A percentile compares a stretch with the other conserved stretches of the same genome.
These are phyloP conservation scores for Mycena maculata DNA, from an alignment of 768 basidiomycete species.

Conservation along the genomic window DNA sequence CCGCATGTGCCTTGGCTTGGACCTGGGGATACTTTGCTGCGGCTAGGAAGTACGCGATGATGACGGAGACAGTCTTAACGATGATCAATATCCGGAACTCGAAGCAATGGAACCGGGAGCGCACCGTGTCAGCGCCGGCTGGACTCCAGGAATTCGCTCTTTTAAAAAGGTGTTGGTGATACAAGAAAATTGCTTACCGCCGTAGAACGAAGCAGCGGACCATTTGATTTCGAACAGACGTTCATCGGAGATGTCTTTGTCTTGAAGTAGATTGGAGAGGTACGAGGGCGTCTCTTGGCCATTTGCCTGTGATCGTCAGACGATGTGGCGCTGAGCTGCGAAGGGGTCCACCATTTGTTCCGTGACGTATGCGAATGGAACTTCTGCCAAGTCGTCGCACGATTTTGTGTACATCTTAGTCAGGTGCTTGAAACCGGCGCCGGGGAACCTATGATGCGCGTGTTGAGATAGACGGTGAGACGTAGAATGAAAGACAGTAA, in stretches of 20 bases:
- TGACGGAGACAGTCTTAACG: conserved; percentile 52
- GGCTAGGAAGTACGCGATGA: conserved; percentile 54
- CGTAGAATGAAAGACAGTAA: neutral
- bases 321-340: neutral
- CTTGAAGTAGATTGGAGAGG: conserved; percentile 47
- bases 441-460: conserved; percentile 69
- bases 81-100: neutral
- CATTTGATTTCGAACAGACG: conserved; percentile 56
- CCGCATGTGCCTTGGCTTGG: conserved; percentile 53
- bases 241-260: conserved; percentile 43
- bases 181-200: conserved; percentile 32
- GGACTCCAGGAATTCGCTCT: neutral
- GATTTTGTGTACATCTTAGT: conserved; percentile 58
- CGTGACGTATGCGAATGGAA: conserved; percentile 58
- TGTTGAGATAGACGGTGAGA: conserved; percentile 50
- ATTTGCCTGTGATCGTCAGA: conserved; percentile 39
- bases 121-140: conserved; percentile 57
- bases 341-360: conserved; percentile 53
- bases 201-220: conserved; percentile 60
- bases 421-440: conserved; percentile 61
- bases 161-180: too few relatives aligned
- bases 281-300: conserved; percentile 46
- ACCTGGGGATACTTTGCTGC: conserved; percentile 54
- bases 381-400: conserved; percentile 57
- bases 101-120: neutral